Evolutionary conservation across 2,329 filamentous ascomycete genomes (phyloP).

Genomic region (Emydomyces testavorans): DNA sequence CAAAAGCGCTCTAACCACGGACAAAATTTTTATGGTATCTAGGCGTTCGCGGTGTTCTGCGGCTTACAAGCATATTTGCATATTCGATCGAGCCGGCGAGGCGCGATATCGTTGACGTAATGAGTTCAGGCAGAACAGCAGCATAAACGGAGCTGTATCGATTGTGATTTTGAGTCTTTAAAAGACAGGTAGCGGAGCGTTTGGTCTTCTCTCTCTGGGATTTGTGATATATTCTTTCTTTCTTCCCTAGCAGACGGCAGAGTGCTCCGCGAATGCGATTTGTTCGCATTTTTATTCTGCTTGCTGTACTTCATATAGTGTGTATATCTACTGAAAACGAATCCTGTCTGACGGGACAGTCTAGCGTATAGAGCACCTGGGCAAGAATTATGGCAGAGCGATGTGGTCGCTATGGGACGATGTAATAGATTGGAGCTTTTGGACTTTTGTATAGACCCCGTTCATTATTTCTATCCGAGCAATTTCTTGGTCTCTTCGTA

Average conservation of each 20-base stretch:
- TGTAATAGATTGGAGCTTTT: too few species aligned
- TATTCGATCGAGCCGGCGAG: conserved; percentile 66
- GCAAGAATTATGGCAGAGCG: neutral
- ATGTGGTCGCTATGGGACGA: too few species aligned
- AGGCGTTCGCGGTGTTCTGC: conserved; percentile 89
- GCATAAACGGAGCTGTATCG: neutral
- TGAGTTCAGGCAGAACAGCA: conserved; percentile 1
- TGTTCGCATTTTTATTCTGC: neutral
- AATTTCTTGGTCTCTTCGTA: too few species aligned
- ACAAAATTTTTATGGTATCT: neutral
- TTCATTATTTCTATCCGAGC: too few species aligned
- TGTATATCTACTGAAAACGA: neutral
- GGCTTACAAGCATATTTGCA: conserved; percentile 80
- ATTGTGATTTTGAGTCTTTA: neutral
- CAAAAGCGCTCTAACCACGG: neutral
- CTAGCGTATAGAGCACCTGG: too few species aligned
- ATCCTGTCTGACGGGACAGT: neutral
- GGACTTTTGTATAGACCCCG: too few species aligned
- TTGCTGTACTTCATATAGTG: neutral
- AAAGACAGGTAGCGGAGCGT: neutral
- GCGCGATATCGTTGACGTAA: conserved; percentile 64
- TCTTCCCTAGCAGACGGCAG: neutral
- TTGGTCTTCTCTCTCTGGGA: neutral
- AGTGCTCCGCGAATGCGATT: neutral
- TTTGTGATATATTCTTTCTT: neutral